A percentile compares a stretch with the other conserved stretches of the same genome.
phyloP scores from a whole-genome alignment of 2,329 filamentous ascomycete genomes.

The Sphaerostilbella broomeana region DNA sequence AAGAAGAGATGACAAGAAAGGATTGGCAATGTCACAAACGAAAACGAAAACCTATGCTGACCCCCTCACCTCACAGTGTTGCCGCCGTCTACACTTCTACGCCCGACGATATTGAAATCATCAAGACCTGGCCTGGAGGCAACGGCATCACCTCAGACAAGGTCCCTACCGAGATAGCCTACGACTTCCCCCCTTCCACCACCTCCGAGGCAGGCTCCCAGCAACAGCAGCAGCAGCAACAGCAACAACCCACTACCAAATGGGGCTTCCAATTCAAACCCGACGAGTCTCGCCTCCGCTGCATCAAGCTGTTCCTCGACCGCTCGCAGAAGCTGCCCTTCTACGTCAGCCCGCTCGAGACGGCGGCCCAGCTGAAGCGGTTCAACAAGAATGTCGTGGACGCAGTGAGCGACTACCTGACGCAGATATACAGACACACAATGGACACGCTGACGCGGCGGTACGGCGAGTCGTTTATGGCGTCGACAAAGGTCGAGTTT shows the following conservation, averaged over 20 bases:
- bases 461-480: conserved; percentile 75
- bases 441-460: conserved; percentile 69
- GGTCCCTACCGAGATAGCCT: conserved; percentile 73
- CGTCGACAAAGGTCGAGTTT: conserved; percentile 67
- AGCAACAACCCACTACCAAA: conserved; percentile 52
- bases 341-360: conserved; percentile 72
- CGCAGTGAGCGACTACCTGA: conserved; percentile 73
- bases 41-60: neutral
- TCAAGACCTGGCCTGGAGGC: conserved; percentile 77
- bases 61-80: conserved; percentile 34
- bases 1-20: neutral
- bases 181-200: conserved; percentile 34
- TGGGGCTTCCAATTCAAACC: conserved; percentile 82
- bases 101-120: conserved; percentile 74
- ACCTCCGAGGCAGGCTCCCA: conserved; percentile 29
- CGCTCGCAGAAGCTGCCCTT: conserved; percentile 73
- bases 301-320: conserved; percentile 80
- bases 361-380: conserved; percentile 66
- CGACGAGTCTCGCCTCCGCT: conserved; percentile 67
- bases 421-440: conserved; percentile 68
- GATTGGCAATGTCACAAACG: neutral
- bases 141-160: conserved; percentile 87
- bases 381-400: conserved; percentile 73
- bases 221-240: too few species aligned
- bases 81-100: conserved; percentile 68